phyloP scores from a whole-genome alignment of 2,329 filamentous ascomycete species.

The Rasamsonia emersonii region DNA sequence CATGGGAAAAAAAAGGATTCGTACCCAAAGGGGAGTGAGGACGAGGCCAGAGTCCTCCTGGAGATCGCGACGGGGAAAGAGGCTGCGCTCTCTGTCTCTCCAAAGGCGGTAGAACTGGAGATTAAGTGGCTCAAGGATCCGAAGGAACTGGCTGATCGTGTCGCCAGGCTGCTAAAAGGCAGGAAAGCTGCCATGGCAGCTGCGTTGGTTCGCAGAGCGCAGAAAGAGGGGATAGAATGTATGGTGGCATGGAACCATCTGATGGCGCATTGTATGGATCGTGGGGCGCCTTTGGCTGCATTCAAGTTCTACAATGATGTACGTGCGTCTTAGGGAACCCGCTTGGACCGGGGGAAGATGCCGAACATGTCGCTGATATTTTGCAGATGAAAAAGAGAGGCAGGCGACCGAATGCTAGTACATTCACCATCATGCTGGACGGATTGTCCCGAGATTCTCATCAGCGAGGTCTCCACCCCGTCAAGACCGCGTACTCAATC shows the following conservation, averaged over 20 bases:
- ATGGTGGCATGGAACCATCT: constrained; percentile 83
- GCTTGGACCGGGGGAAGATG: background rate
- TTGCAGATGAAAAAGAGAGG: constrained; percentile 86
- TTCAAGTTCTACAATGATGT: constrained; percentile 86
- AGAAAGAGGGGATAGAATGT: constrained; percentile 55
- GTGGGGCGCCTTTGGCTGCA: constrained; percentile 53
- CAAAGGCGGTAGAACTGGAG: constrained; percentile 43
- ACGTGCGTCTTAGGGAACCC: constrained; percentile 15
- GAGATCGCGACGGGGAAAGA: constrained; percentile 10
- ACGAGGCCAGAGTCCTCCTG: constrained; percentile 8
- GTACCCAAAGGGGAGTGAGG: background rate
- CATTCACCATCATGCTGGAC: constrained; percentile 74
- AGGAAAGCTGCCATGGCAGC: constrained; percentile 59
- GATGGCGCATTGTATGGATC: constrained; percentile 60
- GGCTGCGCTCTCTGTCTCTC: constrained; percentile 9
- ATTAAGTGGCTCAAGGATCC: constrained; percentile 60
- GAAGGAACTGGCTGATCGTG: constrained; percentile 60
- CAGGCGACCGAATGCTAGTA: constrained; percentile 69
- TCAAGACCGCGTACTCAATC: constrained; percentile 62
- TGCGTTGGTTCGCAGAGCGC: constrained; percentile 56
- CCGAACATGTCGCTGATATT: background rate
- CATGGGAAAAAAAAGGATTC: background rate
- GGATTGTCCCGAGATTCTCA: constrained; percentile 59
- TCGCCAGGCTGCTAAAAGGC: constrained; percentile 51
- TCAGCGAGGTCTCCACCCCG: constrained; percentile 42